A percentile compares a stretch with the other conserved stretches of the same genome.
Conservation (phyloP, 352 stramenopile species). For the Globisporangium barbulae region DNA sequence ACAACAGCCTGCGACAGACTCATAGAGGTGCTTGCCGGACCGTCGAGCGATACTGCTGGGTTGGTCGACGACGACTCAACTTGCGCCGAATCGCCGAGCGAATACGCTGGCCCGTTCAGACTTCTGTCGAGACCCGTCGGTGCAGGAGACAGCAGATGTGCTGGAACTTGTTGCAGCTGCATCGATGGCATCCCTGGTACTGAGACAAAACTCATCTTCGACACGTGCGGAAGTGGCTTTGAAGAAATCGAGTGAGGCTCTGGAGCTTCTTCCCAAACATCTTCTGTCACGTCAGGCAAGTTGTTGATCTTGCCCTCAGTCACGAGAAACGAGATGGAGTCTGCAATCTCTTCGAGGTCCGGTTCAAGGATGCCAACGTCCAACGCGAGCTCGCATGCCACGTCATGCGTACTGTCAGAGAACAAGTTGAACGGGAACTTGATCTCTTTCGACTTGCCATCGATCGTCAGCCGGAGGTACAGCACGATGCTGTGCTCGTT, state of each 20-base stretch:
- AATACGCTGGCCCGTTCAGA: conserved; percentile 9
- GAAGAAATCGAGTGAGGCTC: conserved; percentile 79
- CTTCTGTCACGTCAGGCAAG: conserved; percentile 64
- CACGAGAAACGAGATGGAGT: conserved; percentile 89
- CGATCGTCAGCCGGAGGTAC: conserved; percentile 87
- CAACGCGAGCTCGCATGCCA: conserved; percentile 93
- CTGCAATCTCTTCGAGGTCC: conserved; percentile 92
- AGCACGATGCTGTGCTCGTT: conserved; percentile 84
- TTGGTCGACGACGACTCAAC: conserved; percentile 13
- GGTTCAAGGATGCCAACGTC: conserved; percentile 92
- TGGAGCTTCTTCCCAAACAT: conserved; percentile 85
- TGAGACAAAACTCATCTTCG: conserved; percentile 73
- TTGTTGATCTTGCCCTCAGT: conserved; percentile 88
- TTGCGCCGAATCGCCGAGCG: conserved; percentile 14
- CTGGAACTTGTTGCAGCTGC: conserved; percentile 15
- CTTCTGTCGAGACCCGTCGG: conserved; percentile 5
- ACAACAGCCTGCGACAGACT: neutral
- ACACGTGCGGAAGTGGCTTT: conserved; percentile 76
- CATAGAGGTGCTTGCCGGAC: neutral
- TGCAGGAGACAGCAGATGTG: conserved; percentile 16
- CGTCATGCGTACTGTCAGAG: conserved; percentile 91
- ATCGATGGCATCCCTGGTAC: conserved; percentile 7
- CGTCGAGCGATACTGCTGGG: conserved; percentile 1
- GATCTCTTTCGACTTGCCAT: conserved; percentile 94
- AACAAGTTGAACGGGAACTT: conserved; percentile 96